Base-by-base conservation (phyloP, 495 filamentous ascomycete species). In the Pyrenula massariospora region DNA sequence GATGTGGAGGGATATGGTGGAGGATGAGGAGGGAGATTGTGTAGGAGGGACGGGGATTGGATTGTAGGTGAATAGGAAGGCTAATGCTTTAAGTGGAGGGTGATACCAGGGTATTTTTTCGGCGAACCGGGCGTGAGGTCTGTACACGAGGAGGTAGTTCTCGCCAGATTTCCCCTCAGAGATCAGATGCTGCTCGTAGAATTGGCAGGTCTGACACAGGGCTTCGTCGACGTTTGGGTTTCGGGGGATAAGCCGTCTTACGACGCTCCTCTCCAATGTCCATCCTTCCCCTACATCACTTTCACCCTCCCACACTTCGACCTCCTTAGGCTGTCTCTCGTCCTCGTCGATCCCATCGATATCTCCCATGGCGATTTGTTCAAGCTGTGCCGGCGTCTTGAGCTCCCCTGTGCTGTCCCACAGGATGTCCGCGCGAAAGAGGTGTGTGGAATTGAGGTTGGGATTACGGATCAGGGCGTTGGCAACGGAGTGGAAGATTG, bases 361-460 rank as follows among this genome's bases (percentile, higher is more conserved):
- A 19, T 61, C 63, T 24, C 53, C 42, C 36, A 53, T 42, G 8
- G 31, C 15, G 5, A 8, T 5, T 5, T 54, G 47, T 50, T 67
- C 70, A 24, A 62, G 66, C 47, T 70, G 58, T 12, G 52, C 55
- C 11, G 58, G 61, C 58, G 59, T 79, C 59, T 57, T 60, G 50
- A 68, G 71, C 62, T 60, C 50, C 1, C 65, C 60, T 21, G 51
- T 31, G 60, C 75, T 81, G 59, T 86, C 75, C 56, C 76, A 81
- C 23, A 89, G 75, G 50, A 96, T 88, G 68, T 96, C 91, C 11
- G 91, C 91, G 21, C 92, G 82, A 64, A 94, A 90, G 2, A 96
- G 77, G 74, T 85, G 84, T 15, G 76, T 84, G 2, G 87, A 88
- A 59, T 87, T 92, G 73, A 92, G 79, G 58, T 95, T 94, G 8